Evolutionary conservation across 1,284 basidiomycete species (phyloP), one percentile per base, ranked within the genome.

Genomic region (Laetiporus sulphureus): DNA sequence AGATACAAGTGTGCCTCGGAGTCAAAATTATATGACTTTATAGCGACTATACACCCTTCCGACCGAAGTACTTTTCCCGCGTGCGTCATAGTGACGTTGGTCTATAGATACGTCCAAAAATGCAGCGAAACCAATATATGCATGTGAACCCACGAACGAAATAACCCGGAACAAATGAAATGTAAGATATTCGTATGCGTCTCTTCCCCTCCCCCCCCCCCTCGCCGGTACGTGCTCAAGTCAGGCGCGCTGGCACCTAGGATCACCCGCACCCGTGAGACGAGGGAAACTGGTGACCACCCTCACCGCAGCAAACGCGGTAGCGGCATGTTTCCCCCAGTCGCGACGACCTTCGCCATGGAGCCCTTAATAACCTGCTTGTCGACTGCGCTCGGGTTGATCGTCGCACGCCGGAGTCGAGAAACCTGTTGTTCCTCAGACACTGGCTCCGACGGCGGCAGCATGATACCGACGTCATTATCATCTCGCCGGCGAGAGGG

Each of bases 301-400:
- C 4, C 20, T 38, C 32, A 41, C 25, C 40, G 29, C 30, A 41
- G 39, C 24, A 46, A 13, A 5, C 50, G 50, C 31, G 52, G 46
- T 21, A 48, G 45, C 32, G 49, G 32, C 18, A 36, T 38, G 24
- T n/a, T 36, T 11, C 34, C 24, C 18, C 50, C 47, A 12, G 47
- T 47, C 29, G 59, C 56, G 31, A 72, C 66, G 21, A 75, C 69
- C 54, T 75, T 75, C 10, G 66, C 66, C 68, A 79, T 73, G 13
- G 76, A 71, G 30, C 72, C 69, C 54, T 74, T 77, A 56, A 78
- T 65, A 47, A 71, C 62, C 24, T 66, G 64, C 53, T 71, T 75
- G 42, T 79, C 75, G 18, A 72, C 63, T 0, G 53, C 46, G 33
- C 66, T 55, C 42, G 66, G 58, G 30, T 60, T 62, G 36, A 66